phyloP scores from a whole-genome alignment of 2,329 filamentous ascomycete species.

The Setomelanomma holmii region DNA sequence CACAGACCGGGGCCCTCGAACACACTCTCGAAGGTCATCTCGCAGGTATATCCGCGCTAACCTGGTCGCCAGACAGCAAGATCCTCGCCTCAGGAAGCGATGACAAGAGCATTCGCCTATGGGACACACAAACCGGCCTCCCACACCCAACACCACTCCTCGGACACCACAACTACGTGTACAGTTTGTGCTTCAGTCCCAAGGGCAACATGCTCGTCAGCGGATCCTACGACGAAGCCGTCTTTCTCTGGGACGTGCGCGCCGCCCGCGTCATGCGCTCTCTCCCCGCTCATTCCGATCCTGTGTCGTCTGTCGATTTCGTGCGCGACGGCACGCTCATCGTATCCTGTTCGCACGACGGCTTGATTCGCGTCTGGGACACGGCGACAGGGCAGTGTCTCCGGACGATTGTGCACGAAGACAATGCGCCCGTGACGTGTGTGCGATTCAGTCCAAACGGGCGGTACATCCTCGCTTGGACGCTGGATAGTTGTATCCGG shows the following conservation, averaged over 20 bases:
- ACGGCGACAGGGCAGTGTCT: constrained; percentile 94
- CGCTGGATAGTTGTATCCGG: constrained; percentile 85
- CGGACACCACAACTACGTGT: constrained; percentile 96
- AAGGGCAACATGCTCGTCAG: constrained; percentile 97
- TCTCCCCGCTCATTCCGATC: constrained; percentile 92
- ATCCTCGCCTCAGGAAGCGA: constrained; percentile 91
- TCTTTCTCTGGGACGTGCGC: constrained; percentile 95
- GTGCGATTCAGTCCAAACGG: constrained; percentile 96
- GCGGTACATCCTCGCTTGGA: constrained; percentile 89
- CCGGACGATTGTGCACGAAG: constrained; percentile 93
- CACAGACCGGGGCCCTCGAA: constrained; percentile 76
- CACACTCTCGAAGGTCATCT: constrained; percentile 93
- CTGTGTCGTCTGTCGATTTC: constrained; percentile 92
- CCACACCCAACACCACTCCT: constrained; percentile 69
- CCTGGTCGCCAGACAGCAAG: constrained; percentile 91
- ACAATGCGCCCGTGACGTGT: constrained; percentile 86
- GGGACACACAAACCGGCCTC: constrained; percentile 73
- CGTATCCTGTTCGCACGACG: constrained; percentile 89
- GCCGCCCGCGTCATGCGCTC: constrained; percentile 87
- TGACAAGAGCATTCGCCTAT: constrained; percentile 93
- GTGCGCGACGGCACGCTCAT: constrained; percentile 90
- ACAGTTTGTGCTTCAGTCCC: constrained; percentile 92
- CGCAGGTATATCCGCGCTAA: constrained; percentile 87
- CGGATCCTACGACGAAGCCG: constrained; percentile 95
- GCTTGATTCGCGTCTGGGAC: constrained; percentile 83